Conservation (phyloP, 148 eudicot species). For the Suaeda aralocaspica region DNA sequence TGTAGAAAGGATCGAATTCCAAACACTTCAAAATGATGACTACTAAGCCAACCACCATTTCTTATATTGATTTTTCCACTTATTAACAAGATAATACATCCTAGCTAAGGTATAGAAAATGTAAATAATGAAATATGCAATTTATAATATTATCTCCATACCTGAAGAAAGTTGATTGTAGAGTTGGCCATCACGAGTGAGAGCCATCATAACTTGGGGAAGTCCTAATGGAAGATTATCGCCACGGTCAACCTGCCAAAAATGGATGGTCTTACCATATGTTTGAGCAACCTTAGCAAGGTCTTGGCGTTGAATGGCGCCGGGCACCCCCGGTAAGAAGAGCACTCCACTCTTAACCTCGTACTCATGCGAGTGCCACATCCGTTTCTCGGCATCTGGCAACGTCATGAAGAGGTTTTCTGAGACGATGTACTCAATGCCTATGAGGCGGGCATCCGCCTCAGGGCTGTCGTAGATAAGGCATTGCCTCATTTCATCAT, state of each 20-base stretch:
- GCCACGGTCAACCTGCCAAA: slow-evolving; percentile 87
- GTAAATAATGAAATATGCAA: too few relatives aligned
- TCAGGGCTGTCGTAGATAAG: slow-evolving; percentile 74
- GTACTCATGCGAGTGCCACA: slow-evolving; percentile 90
- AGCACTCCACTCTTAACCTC: slow-evolving; percentile 87
- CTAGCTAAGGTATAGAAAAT: too few relatives aligned
- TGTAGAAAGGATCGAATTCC: too few relatives aligned
- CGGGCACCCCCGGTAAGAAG: slow-evolving; percentile 72
- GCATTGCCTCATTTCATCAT: slow-evolving; percentile 90
- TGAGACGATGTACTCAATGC: slow-evolving; percentile 75
- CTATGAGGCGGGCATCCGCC: slow-evolving; percentile 62
- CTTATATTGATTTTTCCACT: too few relatives aligned
- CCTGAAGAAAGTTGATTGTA: slow-evolving; percentile 49
- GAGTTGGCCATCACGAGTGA: slow-evolving; percentile 87
- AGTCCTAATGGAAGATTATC: slow-evolving; percentile 73
- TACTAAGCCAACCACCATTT: too few relatives aligned
- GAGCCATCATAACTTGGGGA: slow-evolving; percentile 93
- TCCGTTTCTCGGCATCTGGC: slow-evolving; percentile 68
- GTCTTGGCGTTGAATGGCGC: slow-evolving; percentile 59
- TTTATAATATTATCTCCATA: too few relatives aligned
- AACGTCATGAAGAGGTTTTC: slow-evolving; percentile 62
- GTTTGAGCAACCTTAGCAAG: slow-evolving; percentile 71
- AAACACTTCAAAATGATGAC: too few relatives aligned
- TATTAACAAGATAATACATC: too few relatives aligned
- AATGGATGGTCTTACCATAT: slow-evolving; percentile 73